Evolutionary conservation across 2,329 filamentous ascomycete genomes (phyloP), one percentile per base, ranked within the genome.

Genomic region (Bisporella sp.): DNA sequence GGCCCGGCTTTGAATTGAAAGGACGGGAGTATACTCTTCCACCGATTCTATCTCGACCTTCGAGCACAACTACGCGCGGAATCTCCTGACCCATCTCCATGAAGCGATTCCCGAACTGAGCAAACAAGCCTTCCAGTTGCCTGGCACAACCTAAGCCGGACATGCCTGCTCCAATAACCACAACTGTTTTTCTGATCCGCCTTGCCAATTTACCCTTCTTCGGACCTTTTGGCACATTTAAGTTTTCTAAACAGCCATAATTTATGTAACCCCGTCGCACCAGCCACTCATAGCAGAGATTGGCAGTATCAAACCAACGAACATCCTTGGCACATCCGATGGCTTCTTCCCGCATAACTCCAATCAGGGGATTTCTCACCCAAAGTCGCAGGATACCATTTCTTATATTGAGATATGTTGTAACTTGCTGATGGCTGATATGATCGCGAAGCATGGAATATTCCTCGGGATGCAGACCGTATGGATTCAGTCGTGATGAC

Each of bases 231-330:
- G 50, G 57, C 39, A 65, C 62, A 47, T 73, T 43, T 70, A 66
- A 35, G n/a, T 90, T 71, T 62, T 90, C 81, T 3, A 93, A 78
- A 66, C 93, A 97, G 12, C 95, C 93, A 66, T 90, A 96, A 67
- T 99, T 99, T 72, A 99, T 95, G 66, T 95, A 96, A 21, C 93
- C 93, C 57, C 87, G 82, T 53, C 92, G 84, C 50, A 91, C 76
- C 13, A 99, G 79, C 92, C 92, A 99, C 67, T 95, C 84, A 64
- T 93, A 95, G 57, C 90, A 93, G 50, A 96, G 78, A 57, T 83
- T 88, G 7, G 93, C 91, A 43, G 92, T 79, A 53, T 89, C 85
- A 67, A 96, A 96, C 83, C 90, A 97, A 48, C 90, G 82, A 48
- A 78, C 76, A 62, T 96, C 90, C 69, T 84, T 88, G 47, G 90